Evolutionary conservation across 768 basidiomycete species (phyloP).

Genomic region (Leucosporidium creatinivorum): DNA sequence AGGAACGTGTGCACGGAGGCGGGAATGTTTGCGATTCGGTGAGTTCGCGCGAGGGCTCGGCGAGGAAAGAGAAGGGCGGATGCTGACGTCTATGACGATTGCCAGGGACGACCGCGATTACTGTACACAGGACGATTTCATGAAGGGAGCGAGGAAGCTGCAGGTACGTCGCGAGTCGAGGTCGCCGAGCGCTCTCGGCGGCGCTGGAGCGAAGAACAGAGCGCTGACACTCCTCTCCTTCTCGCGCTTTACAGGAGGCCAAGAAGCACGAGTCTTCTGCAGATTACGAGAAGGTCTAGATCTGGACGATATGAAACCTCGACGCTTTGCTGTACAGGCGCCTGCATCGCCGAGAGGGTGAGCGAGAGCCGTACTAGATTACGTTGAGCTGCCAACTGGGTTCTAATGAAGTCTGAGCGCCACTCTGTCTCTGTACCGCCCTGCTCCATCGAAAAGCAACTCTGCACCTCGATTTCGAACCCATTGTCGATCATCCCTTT

Average conservation of each 20-base stretch:
- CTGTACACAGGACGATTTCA: slow-evolving; percentile 86
- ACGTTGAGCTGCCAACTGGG: too few relatives aligned
- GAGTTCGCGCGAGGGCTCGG: slow-evolving; percentile 43
- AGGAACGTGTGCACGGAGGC: slow-evolving; percentile 59
- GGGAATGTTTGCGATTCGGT: slow-evolving; percentile 96
- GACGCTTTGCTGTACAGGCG: too few relatives aligned
- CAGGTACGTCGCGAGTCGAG: slow-evolving; percentile 57
- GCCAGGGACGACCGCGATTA: slow-evolving; percentile 72
- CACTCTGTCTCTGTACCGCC: too few relatives aligned
- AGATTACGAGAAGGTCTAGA: background rate
- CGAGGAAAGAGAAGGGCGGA: background rate
- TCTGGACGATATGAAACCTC: too few relatives aligned
- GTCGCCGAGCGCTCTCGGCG: slow-evolving; percentile 38
- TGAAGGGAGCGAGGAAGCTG: slow-evolving; percentile 91
- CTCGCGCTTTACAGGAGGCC: background rate
- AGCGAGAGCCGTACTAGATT: too few relatives aligned
- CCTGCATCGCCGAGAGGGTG: too few relatives aligned
- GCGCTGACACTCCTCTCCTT: background rate
- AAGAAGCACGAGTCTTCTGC: slow-evolving; percentile 9
- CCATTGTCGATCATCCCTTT: too few relatives aligned
- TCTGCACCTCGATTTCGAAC: too few relatives aligned
- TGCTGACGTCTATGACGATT: slow-evolving; percentile 7
- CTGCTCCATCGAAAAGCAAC: too few relatives aligned
- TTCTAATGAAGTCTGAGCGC: too few relatives aligned
- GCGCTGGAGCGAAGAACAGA: slow-evolving; percentile 5